Base-by-base conservation (phyloP, 805 yeast genomes). In the Yarrowia sp. region DNA sequence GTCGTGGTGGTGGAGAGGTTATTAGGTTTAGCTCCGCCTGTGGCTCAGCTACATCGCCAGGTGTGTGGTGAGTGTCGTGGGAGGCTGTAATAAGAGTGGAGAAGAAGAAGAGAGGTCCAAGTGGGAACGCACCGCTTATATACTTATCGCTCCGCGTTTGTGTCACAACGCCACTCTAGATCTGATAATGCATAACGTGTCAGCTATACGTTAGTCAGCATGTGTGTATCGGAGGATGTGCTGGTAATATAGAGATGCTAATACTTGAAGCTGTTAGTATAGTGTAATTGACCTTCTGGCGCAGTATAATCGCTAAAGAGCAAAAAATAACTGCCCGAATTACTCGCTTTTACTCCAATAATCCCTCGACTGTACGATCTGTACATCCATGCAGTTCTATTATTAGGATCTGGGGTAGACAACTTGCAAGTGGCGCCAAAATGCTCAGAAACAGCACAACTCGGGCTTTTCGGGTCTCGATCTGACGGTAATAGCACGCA, bases 1-100 rank as follows among this genome's bases (percentile, higher is more conserved):
- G 33, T 22, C 29, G 12, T 27, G 29, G 3, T 21, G 19, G 41
- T 13, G 18, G 27, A 16, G 42, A 16, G 42, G 41, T 22, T 24
- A 18, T 35, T 24, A 35, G 27, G 58, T 51, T 51, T 51, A 51
- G 58, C 58, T 51, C 42, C 58, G 42, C 42, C 41, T 22, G 24
- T 22, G 58, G 35, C 32, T 10, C 38, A 16, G 32, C 12, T 33
- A 25, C 49, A 42, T 25, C 29, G 24, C 19, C 16, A 24, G 19
- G 22, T 16, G n/a, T 33, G 19, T 4, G 41, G n/a, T 19, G 41
- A 36, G 14, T n/a, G n/a, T 18, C n/a, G 13, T 19, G n/a, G 13
- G 39, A n/a, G n/a, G n/a, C n/a, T 35, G 39, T 18, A 18, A 25
- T 14, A 38, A 38, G n/a, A 24, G 8, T 24, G 29, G 29, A 27